A percentile compares a stretch with the other conserved stretches of the same genome.
Conservation (phyloP, 169 alveolate species). For the Sarcocystis neurona region DNA sequence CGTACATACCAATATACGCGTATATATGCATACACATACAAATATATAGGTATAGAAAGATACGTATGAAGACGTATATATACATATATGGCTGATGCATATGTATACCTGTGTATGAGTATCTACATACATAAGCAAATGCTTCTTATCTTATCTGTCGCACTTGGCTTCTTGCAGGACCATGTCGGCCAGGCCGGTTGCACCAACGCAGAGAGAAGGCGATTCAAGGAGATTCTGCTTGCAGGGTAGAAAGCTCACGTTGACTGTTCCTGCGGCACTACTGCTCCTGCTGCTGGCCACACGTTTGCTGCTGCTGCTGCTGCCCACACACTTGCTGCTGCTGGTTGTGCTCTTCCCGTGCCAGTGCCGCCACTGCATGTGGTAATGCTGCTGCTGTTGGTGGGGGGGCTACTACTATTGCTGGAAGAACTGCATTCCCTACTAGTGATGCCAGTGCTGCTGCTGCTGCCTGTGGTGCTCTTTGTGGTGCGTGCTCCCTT, state of each 20-base stretch:
- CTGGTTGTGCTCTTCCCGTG: not conserved
- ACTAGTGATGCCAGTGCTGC: not conserved
- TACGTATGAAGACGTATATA: not conserved
- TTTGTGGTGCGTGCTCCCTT: not conserved
- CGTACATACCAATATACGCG: not conserved
- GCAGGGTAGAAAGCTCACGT: not conserved
- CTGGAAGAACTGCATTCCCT: conserved; percentile 1
- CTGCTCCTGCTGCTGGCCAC: too few species aligned
- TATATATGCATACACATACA: not conserved
- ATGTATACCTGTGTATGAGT: too few species aligned
- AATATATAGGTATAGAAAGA: not conserved
- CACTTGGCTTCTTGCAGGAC: not conserved
- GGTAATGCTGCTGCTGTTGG: not conserved
- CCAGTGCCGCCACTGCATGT: not conserved
- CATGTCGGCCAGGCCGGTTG: conserved; percentile 56
- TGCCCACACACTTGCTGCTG: not conserved
- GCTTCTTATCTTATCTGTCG: not conserved
- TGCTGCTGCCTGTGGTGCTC: not conserved
- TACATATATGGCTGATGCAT: not conserved
- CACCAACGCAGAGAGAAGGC: conserved; percentile 45
- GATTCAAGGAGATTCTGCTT: conserved; percentile 3
- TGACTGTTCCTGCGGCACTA: too few species aligned
- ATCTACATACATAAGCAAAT: too few species aligned
- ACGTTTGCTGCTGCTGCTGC: conserved; percentile 39
- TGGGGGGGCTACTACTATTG: not conserved